Base-by-base conservation (phyloP, 495 filamentous ascomycete genomes). In the Copromyces sp. region DNA sequence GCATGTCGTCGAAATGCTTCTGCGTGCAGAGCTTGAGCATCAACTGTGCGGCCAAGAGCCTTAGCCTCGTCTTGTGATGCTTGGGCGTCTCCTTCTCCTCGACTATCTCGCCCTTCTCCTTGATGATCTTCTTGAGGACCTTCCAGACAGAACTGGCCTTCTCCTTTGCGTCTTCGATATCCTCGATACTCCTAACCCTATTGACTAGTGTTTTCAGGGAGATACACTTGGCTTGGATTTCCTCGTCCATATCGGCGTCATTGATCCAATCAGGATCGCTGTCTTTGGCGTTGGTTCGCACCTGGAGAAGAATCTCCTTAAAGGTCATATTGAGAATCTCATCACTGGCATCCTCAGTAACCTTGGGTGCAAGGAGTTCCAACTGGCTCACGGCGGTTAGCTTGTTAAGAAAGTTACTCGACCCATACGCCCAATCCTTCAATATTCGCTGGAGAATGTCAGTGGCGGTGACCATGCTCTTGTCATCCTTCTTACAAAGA, bases 151-250 rank as follows among this genome's bases (percentile, higher is more conserved):
- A 88, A 68, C 80, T 79, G 0, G 93, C 90, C 69, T 88, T 84
- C 17, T 89, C 88, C 71, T 88, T 88, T 73, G 92, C 88, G 69
- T 87, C 87, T 20, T 88, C 87, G 12, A 83, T 77, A 24, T 89
- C 89, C 71, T 87, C 83, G 17, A 86, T 83, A 24, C 92, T 90
- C 35, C 93, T 89, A 3, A 98, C 85, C 59, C 92, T 88, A 78
- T 98, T 99, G 37, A 97, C 93, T 24, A 98, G 87, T 40, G 93
- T 90, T 77, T 91, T 94, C 41, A 98, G 84, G n/a, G 95, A 93
- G 86, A 94, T 93, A 69, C 89, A 87, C 79, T 98, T 98, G 24
- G 93, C 92, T 44, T 90, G 86, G 17, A 90, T 89, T 75, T 98
- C 94, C 20, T 94, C 90, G 61, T 97, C 93, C 40, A 92, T 78